A percentile compares a stretch with the other conserved stretches of the same genome.
Evolutionary conservation across 1,139 yeast species (phyloP).

Genomic region (Suhomyces wounanorum): DNA sequence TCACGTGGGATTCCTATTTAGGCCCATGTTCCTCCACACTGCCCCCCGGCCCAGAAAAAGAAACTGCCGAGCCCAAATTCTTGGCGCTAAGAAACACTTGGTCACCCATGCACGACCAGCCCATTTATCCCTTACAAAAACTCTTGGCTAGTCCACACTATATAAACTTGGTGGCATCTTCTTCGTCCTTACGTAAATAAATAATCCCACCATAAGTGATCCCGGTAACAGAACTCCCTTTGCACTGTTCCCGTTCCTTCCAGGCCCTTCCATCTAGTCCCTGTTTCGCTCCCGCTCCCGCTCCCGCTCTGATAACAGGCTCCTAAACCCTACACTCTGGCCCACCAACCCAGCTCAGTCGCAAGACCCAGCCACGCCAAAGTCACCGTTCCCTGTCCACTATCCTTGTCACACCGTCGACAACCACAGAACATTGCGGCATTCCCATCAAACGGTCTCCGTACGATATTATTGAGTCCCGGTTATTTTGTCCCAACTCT

Average conservation of each 20-base stretch:
- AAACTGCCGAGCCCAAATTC: constrained; percentile 8
- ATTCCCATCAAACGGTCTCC: no score
- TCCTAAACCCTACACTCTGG: neutral
- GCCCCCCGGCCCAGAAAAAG: constrained; percentile 9
- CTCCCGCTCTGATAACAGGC: neutral
- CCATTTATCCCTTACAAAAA: constrained; percentile 8
- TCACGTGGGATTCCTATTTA: neutral
- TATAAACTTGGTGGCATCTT: constrained; percentile 6
- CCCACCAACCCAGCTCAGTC: neutral
- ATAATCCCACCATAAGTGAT: neutral
- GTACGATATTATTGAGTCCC: neutral
- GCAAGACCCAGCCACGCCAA: neutral
- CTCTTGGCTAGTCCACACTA: constrained; percentile 13
- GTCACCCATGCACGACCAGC: constrained; percentile 7
- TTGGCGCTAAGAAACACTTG: constrained; percentile 15
- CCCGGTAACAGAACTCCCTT: neutral
- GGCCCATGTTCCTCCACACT: neutral
- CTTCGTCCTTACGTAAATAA: neutral
- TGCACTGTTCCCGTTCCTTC: neutral
- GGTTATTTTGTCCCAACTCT: neutral
- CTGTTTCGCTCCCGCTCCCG: neutral
- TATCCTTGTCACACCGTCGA: no score
- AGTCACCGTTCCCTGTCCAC: no score
- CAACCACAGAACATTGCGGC: no score
- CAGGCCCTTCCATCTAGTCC: neutral